A percentile compares a stretch with the other conserved stretches of the same genome.
Evolutionary conservation across 2,329 filamentous ascomycete genomes (phyloP).

Genomic region (Fusarium newnesense): DNA sequence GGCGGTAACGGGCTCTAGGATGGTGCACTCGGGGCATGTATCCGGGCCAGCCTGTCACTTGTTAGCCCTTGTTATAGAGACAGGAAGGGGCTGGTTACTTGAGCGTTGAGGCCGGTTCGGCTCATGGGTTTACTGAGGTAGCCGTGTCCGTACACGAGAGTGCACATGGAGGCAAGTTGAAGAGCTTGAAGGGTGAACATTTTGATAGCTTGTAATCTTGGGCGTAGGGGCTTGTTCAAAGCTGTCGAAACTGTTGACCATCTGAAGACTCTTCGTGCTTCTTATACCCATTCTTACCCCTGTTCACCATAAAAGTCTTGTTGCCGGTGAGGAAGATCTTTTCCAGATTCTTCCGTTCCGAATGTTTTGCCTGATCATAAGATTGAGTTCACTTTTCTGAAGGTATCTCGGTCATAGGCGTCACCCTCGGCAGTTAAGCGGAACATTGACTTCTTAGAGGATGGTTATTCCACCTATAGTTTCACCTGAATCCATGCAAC

Average conservation of each 20-base stretch:
- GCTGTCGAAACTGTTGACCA: fast-evolving
- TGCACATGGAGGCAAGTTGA: constrained; percentile 4
- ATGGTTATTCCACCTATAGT: constrained; percentile 1
- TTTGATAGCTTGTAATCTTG: fast-evolving
- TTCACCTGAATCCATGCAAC: too few relatives aligned
- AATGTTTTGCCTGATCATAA: fast-evolving
- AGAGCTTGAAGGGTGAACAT: neutral
- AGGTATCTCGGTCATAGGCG: neutral
- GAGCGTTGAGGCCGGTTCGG: constrained; percentile 30
- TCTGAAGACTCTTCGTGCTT: fast-evolving
- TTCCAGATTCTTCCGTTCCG: neutral
- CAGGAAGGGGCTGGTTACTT: neutral
- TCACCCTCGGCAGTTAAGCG: neutral
- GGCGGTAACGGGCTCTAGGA: constrained; percentile 61
- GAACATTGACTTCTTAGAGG: neutral
- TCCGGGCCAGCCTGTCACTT: constrained; percentile 55
- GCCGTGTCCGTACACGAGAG: constrained; percentile 9
- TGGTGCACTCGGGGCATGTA: constrained; percentile 64
- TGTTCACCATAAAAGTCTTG: fast-evolving
- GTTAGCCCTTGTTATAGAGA: fast-evolving
- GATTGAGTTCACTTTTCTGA: fast-evolving
- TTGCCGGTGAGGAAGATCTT: fast-evolving
- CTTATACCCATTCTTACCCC: neutral
- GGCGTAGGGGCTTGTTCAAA: fast-evolving
- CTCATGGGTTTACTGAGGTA: constrained; percentile 34